Evolutionary conservation across 2,329 filamentous ascomycete genomes (phyloP).

Genomic region (Fusarium udum): DNA sequence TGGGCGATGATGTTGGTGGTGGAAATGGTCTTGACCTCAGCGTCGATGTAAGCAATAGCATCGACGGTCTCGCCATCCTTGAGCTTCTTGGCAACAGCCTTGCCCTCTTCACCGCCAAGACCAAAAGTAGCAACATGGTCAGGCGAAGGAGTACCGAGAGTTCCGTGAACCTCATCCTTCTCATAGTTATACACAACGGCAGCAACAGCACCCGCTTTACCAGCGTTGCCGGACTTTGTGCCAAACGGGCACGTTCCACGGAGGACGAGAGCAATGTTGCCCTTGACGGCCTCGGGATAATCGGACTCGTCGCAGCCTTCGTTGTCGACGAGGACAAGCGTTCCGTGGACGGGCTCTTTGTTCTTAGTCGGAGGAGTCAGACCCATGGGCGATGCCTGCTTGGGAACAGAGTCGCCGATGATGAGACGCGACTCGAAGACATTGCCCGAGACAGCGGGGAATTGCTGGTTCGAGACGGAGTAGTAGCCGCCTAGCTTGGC

Average conservation of each 20-base stretch:
- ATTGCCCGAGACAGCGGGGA: conserved; percentile 69
- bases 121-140: conserved; percentile 75
- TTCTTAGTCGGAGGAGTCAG: conserved; percentile 73
- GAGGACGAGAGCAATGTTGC: conserved; percentile 75
- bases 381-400: conserved; percentile 65
- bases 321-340: conserved; percentile 68
- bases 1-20: conserved; percentile 72
- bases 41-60: conserved; percentile 68
- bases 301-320: conserved; percentile 72
- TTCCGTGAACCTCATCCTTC: conserved; percentile 70
- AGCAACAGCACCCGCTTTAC: conserved; percentile 73
- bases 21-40: conserved; percentile 61
- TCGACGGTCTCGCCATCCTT: conserved; percentile 59
- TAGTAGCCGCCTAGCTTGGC: conserved; percentile 68
- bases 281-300: conserved; percentile 66
- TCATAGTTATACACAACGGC: conserved; percentile 81
- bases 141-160: conserved; percentile 68
- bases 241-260: conserved; percentile 79
- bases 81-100: conserved; percentile 64
- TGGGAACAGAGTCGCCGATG: conserved; percentile 61
- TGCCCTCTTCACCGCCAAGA: conserved; percentile 67
- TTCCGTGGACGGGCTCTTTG: conserved; percentile 66
- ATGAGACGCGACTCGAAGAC: conserved; percentile 68
- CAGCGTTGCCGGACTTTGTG: conserved; percentile 74
- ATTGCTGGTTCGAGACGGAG: conserved; percentile 68